phyloP scores from a whole-genome alignment of 495 filamentous ascomycete genomes.

The Trichoderma asperelloides region DNA sequence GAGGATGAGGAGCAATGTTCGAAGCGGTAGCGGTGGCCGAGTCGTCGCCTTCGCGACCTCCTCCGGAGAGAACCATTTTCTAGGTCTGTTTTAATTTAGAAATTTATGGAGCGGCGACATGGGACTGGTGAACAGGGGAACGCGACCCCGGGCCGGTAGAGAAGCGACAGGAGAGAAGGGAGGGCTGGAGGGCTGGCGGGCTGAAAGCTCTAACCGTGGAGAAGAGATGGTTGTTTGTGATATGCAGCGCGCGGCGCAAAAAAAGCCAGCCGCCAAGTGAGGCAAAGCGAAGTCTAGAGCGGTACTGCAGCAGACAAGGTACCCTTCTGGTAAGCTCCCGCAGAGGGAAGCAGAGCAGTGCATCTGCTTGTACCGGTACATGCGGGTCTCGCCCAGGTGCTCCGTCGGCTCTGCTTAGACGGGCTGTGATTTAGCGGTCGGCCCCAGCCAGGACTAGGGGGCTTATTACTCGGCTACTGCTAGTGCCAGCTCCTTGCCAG shows the following conservation, averaged over 20 bases:
- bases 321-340: background rate
- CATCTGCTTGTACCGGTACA: background rate
- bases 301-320: background rate
- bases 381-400: background rate
- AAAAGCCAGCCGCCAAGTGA: background rate
- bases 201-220: background rate
- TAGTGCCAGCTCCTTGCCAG: background rate
- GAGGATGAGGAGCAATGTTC: background rate
- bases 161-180: background rate
- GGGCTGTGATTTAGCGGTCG: background rate
- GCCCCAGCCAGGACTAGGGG: background rate
- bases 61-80: background rate
- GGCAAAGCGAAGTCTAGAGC: background rate
- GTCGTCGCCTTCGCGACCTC: background rate
- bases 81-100: conserved; percentile 1
- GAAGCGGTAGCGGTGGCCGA: background rate
- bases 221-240: background rate
- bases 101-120: conserved; percentile 6
- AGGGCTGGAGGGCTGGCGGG: background rate
- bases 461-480: background rate
- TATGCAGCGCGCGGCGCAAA: background rate
- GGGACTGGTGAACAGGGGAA: background rate
- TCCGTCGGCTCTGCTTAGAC: background rate
- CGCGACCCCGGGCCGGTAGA: conserved; percentile 1
- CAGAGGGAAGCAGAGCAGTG: background rate